phyloP scores from a whole-genome alignment of 2,329 filamentous ascomycete species.

The Aspergillus pseudonomiae region DNA sequence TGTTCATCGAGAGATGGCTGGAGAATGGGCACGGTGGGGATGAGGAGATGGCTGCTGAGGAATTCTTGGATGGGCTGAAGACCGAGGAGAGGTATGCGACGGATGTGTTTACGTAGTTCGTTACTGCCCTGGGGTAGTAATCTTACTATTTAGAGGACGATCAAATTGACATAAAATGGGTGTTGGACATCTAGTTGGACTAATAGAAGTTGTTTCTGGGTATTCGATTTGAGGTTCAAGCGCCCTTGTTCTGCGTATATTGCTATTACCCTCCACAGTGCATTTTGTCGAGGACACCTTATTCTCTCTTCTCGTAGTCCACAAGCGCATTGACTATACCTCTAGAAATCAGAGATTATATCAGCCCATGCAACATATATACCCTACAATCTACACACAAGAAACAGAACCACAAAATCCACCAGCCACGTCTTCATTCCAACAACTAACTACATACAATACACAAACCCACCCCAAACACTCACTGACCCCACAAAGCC shows the following conservation, averaged over 20 bases:
- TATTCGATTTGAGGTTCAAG: no score
- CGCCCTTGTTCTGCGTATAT: no score
- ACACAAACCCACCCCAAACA: not conserved
- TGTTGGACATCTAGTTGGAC: not conserved
- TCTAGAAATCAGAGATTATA: not conserved
- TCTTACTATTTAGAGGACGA: not conserved
- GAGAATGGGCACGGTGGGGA: conserved; percentile 37
- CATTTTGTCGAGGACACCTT: no score
- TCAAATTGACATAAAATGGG: not conserved
- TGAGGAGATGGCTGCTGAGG: conserved; percentile 32
- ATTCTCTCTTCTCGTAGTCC: not conserved
- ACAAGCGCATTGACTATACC: not conserved
- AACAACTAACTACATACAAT: not conserved
- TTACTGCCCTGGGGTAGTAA: not conserved
- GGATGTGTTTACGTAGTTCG: conserved; percentile 57
- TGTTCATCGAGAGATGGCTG: conserved; percentile 36
- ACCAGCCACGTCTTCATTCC: not conserved
- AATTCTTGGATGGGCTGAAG: conserved; percentile 32
- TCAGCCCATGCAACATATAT: no score
- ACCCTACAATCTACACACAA: no score
- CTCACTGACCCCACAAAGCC: no score
- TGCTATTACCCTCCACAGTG: no score
- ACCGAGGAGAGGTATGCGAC: conserved; percentile 60
- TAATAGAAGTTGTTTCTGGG: no score
- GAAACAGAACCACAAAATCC: not conserved